Conservation (phyloP, 208 protist species). For the Acanthamoeba royreba region DNA sequence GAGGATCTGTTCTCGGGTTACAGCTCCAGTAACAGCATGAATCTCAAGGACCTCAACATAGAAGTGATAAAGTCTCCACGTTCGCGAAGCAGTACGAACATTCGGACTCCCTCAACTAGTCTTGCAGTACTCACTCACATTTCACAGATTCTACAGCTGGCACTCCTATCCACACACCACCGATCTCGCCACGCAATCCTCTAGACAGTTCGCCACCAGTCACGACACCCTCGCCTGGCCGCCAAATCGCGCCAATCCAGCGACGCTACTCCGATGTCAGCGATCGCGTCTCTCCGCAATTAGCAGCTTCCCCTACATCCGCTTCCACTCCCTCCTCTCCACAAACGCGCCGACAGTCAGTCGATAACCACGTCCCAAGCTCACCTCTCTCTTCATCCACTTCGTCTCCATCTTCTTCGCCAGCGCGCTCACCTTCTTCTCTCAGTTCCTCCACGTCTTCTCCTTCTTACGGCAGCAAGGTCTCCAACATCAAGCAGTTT, state of each 20-base stretch:
- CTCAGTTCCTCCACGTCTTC: background rate
- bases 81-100: background rate
- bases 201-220: background rate
- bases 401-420: background rate
- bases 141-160: background rate
- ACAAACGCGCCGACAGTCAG: too few species aligned
- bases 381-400: background rate
- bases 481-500: background rate
- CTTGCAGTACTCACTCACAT: background rate
- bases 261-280: background rate
- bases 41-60: conserved; percentile 4
- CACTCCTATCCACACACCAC: background rate
- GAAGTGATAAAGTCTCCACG: background rate
- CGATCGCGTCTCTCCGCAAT: background rate
- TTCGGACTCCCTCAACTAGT: background rate
- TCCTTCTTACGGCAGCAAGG: background rate
- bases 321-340: too few species aligned
- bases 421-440: background rate
- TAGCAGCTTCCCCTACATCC: too few species aligned
- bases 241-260: background rate
- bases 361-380: too few species aligned
- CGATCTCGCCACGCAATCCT: background rate
- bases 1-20: conserved; percentile 5
- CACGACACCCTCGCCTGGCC: background rate
- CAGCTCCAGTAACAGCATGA: background rate